Evolutionary conservation across 78 protist genomes (phyloP).

Genomic region (Creolimax fragrantissima): DNA sequence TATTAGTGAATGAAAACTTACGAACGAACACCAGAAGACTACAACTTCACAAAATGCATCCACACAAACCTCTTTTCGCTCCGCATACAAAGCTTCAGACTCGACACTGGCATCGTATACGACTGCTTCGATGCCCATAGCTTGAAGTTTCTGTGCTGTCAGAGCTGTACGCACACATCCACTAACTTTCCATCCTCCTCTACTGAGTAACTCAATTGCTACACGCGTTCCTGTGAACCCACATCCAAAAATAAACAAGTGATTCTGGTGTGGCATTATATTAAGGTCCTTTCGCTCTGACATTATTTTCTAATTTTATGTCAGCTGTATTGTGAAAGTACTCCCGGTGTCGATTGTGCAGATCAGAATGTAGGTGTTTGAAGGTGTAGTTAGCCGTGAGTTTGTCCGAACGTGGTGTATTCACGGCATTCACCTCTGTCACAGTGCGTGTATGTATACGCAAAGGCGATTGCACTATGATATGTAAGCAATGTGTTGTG

Average conservation of each 20-base stretch:
- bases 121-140: neutral
- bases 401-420: too few relatives aligned
- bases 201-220: neutral
- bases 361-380: neutral
- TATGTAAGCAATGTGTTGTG: neutral
- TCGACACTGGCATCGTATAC: neutral
- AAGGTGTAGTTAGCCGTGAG: too few relatives aligned
- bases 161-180: neutral
- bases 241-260: conserved; percentile 11
- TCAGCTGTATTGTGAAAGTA: neutral
- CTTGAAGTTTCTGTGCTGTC: neutral
- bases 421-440: too few relatives aligned
- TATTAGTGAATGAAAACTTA: too few relatives aligned
- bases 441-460: too few relatives aligned
- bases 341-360: neutral
- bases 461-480: neutral
- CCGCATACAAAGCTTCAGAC: neutral
- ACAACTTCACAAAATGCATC: too few relatives aligned
- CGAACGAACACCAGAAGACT: too few relatives aligned
- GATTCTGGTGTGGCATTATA: neutral
- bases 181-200: neutral
- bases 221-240: conserved; percentile 9
- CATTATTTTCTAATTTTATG: neutral
- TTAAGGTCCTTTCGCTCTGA: neutral
- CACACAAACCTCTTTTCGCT: neutral